Conservation (phyloP, 805 yeast species). For the Saccharomyces mikatae region DNA sequence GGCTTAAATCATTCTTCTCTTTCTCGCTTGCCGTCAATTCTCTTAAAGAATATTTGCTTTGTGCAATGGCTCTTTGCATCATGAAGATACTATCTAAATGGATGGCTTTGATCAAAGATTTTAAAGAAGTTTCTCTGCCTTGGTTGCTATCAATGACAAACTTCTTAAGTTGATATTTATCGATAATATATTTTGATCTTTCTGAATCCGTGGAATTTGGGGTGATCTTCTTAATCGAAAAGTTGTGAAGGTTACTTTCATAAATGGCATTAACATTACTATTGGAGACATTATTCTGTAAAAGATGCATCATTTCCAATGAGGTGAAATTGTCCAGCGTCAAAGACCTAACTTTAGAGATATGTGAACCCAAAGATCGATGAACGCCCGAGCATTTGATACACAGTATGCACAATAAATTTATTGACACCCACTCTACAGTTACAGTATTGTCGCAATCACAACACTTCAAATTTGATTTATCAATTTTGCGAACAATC, state of each 20-base stretch:
- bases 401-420: slow-evolving; percentile 64
- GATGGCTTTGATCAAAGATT: slow-evolving; percentile 43
- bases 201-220: slow-evolving; percentile 36
- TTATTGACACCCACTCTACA: slow-evolving; percentile 86
- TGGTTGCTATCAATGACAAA: slow-evolving; percentile 23
- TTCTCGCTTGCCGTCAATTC: slow-evolving; percentile 10
- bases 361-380: slow-evolving; percentile 73
- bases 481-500: slow-evolving; percentile 25
- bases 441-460: slow-evolving; percentile 59
- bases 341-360: slow-evolving; percentile 70
- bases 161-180: slow-evolving; percentile 53
- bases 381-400: slow-evolving; percentile 86
- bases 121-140: slow-evolving; percentile 21
- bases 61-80: slow-evolving; percentile 19
- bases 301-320: slow-evolving; percentile 46
- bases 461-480: slow-evolving; percentile 60
- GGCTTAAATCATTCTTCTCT: slow-evolving; percentile 3
- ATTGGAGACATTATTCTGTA: slow-evolving; percentile 50
- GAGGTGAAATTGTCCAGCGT: slow-evolving; percentile 62
- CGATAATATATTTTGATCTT: slow-evolving; percentile 51
- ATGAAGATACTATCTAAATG: slow-evolving; percentile 37
- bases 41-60: slow-evolving; percentile 10
- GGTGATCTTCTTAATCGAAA: slow-evolving; percentile 23
- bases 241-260: slow-evolving; percentile 36
- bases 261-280: slow-evolving; percentile 48